Evolutionary conservation across 345 rosid species (phyloP).

Genomic region (Hibiscus syriacus): DNA sequence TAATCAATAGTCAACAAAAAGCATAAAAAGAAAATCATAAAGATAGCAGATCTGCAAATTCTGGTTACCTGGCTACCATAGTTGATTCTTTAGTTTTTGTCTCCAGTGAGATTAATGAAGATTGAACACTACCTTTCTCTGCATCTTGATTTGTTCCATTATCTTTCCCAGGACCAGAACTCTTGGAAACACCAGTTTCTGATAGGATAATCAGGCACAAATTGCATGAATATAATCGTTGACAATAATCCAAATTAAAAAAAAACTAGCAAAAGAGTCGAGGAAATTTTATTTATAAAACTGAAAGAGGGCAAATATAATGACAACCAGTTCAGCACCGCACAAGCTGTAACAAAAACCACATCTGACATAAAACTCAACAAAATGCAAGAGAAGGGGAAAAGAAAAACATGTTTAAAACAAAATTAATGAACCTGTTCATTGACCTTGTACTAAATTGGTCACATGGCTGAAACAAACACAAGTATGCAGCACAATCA

Average conservation of each 20-base stretch:
- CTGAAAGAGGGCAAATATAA: neutral
- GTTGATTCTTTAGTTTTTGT: constrained; percentile 37
- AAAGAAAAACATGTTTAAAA: neutral
- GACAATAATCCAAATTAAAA: constrained; percentile 5
- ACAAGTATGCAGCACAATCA: constrained; percentile 11
- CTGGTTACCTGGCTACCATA: constrained; percentile 40
- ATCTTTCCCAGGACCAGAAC: constrained; percentile 40
- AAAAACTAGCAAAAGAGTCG: neutral
- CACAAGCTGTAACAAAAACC: neutral
- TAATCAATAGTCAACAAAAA: neutral
- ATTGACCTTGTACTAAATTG: constrained; percentile 3
- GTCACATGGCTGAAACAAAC: constrained; percentile 4
- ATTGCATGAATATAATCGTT: constrained; percentile 9
- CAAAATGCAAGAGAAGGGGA: neutral
- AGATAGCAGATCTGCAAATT: neutral
- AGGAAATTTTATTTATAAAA: neutral
- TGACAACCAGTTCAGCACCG: no score
- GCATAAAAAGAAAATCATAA: neutral
- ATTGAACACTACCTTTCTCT: constrained; percentile 43
- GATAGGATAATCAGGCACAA: constrained; percentile 26
- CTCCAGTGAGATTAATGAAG: constrained; percentile 36
- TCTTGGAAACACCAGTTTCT: constrained; percentile 64
- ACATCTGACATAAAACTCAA: neutral
- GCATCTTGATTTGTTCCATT: constrained; percentile 42
- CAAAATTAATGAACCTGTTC: neutral